These are phyloP conservation scores for Geoglossum glabrum DNA, from an alignment of 495 filamentous ascomycete species.

Conservation along the genomic window DNA sequence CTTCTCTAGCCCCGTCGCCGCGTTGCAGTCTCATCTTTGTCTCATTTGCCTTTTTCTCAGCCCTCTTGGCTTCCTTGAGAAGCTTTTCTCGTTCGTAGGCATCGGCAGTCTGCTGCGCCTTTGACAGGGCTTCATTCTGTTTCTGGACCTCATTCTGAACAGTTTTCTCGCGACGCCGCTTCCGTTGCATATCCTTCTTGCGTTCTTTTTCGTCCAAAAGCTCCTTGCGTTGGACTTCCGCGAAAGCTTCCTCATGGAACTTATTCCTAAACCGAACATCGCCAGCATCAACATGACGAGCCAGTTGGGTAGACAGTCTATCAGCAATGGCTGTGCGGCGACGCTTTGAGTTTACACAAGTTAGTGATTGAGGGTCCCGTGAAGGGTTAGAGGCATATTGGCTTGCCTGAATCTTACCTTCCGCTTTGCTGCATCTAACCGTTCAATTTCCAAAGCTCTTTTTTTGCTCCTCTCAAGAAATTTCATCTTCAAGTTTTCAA, in stretches of 20 bases:
- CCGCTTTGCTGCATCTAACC: slow-evolving; percentile 33
- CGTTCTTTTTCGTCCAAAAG: slow-evolving; percentile 91
- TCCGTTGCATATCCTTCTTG: slow-evolving; percentile 98
- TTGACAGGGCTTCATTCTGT: slow-evolving; percentile 57
- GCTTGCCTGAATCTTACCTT: too few species aligned
- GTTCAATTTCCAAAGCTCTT: slow-evolving; percentile 38
- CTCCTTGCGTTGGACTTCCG: slow-evolving; percentile 75
- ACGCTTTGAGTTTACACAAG: slow-evolving; percentile 20
- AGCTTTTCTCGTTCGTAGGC: slow-evolving; percentile 58
- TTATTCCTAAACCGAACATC: slow-evolving; percentile 31
- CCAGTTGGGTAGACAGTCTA: slow-evolving; percentile 30
- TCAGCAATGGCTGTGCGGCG: slow-evolving; percentile 31
- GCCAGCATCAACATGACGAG: slow-evolving; percentile 30
- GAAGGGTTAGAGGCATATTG: neutral
- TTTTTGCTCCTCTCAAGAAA: slow-evolving; percentile 36
- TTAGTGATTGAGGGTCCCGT: neutral
- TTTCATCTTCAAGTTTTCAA: slow-evolving; percentile 32
- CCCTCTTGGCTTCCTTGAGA: slow-evolving; percentile 60
- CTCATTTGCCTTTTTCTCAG: slow-evolving; percentile 70
- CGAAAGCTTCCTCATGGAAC: slow-evolving; percentile 49
- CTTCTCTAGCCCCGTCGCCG: slow-evolving; percentile 46
- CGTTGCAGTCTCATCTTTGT: slow-evolving; percentile 67
- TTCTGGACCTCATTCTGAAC: slow-evolving; percentile 71
- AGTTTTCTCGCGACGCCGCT: slow-evolving; percentile 89
- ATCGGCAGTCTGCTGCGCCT: slow-evolving; percentile 53